A percentile compares a stretch with the other conserved stretches of the same genome.
Conservation (phyloP, 495 filamentous ascomycete genomes). For the Aspergillus homomorphus region DNA sequence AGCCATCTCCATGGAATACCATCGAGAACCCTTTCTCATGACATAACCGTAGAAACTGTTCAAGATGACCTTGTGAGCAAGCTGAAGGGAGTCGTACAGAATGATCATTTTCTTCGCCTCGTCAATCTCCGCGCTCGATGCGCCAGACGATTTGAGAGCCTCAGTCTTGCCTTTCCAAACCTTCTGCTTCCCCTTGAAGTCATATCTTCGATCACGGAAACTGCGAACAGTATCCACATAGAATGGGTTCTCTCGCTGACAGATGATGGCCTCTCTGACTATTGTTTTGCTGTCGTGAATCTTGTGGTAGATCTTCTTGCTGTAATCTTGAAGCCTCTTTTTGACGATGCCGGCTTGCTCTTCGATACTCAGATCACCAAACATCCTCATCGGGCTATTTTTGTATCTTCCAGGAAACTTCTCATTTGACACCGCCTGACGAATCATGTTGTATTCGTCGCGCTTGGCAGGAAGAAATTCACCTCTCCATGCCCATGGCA, state of each 20-base stretch:
- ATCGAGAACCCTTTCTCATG: constrained; percentile 97
- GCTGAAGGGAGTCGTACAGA: constrained; percentile 90
- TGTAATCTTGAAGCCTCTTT: constrained; percentile 88
- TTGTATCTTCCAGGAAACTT: constrained; percentile 75
- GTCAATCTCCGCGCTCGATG: constrained; percentile 73
- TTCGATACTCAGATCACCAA: constrained; percentile 75
- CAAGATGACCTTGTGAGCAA: constrained; percentile 98
- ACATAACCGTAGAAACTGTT: constrained; percentile 99
- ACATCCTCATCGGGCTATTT: constrained; percentile 66
- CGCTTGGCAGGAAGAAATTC: constrained; percentile 94
- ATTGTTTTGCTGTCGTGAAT: constrained; percentile 95
- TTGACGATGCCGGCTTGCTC: constrained; percentile 81
- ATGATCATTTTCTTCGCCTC: constrained; percentile 98
- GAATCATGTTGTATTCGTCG: constrained; percentile 99
- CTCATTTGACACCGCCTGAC: constrained; percentile 89
- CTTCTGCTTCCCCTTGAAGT: constrained; percentile 98
- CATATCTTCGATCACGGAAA: constrained; percentile 93
- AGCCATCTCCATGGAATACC: constrained; percentile 99
- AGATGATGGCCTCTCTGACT: constrained; percentile 94
- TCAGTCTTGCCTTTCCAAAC: constrained; percentile 98
- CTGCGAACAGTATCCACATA: constrained; percentile 95
- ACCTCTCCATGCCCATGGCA: constrained; percentile 98
- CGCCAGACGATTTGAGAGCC: constrained; percentile 75
- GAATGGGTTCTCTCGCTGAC: constrained; percentile 97
- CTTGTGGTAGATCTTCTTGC: constrained; percentile 99